Evolutionary conservation across 495 filamentous ascomycete species (phyloP).

Genomic region (Cryomyces minteri): DNA sequence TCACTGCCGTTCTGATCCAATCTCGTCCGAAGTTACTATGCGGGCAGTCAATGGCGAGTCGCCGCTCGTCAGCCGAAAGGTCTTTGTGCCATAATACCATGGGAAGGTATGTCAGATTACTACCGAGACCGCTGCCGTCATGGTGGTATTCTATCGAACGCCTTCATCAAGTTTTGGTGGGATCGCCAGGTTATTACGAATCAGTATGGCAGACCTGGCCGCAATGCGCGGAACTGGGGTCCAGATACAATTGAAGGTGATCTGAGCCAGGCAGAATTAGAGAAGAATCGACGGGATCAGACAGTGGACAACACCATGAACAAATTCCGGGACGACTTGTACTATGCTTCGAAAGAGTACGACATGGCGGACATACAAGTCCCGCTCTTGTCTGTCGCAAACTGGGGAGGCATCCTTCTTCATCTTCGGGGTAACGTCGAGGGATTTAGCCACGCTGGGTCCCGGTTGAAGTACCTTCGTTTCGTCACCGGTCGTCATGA

Average conservation of each 20-base stretch:
- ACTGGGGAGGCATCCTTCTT: conserved; percentile 46
- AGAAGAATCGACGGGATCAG: conserved; percentile 35
- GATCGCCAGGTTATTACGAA: conserved; percentile 41
- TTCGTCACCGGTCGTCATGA: conserved; percentile 54
- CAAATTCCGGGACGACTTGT: conserved; percentile 36
- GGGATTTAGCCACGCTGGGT: conserved; percentile 39
- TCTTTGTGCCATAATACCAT: conserved; percentile 39
- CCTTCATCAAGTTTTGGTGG: conserved; percentile 49
- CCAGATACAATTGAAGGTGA: conserved; percentile 42
- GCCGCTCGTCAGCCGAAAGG: conserved; percentile 41
- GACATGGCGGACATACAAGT: conserved; percentile 41
- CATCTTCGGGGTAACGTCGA: conserved; percentile 48
- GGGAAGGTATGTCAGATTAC: conserved; percentile 54
- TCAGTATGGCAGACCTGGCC: conserved; percentile 37
- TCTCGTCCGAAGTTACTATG: conserved; percentile 29
- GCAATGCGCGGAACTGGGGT: conserved; percentile 23
- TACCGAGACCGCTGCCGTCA: conserved; percentile 45
- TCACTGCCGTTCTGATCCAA: too few species aligned
- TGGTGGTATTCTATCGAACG: conserved; percentile 45
- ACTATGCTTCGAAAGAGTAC: conserved; percentile 43
- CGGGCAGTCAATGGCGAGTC: conserved; percentile 44
- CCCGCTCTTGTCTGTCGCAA: conserved; percentile 41
- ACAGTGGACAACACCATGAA: conserved; percentile 35
- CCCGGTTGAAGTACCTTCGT: conserved; percentile 42
- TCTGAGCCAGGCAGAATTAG: conserved; percentile 31